Percentiles rank a stretch among this genome's conserved stretches.
phyloP scores from a whole-genome alignment of 2,329 filamentous ascomycete species.

The Aspergillus sp. region DNA sequence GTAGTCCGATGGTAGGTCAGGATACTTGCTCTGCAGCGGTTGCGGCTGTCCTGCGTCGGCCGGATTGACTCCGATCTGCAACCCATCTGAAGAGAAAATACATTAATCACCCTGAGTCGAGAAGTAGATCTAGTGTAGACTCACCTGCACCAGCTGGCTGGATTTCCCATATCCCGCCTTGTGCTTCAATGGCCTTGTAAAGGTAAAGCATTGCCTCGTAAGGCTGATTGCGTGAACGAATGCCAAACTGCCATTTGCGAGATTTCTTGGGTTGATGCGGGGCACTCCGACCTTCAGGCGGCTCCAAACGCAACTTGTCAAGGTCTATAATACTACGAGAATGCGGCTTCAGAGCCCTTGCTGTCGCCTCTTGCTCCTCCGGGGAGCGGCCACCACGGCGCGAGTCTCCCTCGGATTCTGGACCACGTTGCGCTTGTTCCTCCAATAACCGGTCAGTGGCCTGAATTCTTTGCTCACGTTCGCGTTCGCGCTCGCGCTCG shows the following conservation, averaged over 20 bases:
- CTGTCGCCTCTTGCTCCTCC: constrained; percentile 79
- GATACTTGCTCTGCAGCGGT: constrained; percentile 48
- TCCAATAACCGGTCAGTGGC: constrained; percentile 45
- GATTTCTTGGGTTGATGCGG: constrained; percentile 60
- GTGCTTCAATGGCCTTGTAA: constrained; percentile 84
- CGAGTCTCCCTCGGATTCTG: constrained; percentile 24
- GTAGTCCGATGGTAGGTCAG: constrained; percentile 61
- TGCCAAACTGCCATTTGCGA: constrained; percentile 97
- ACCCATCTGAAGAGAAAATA: constrained; percentile 26
- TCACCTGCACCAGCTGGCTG: constrained; percentile 47
- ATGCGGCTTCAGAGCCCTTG: constrained; percentile 81
- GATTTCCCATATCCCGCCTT: constrained; percentile 84
- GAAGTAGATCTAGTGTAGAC: constrained; percentile 10
- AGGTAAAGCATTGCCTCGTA: constrained; percentile 94
- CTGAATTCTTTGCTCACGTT: constrained; percentile 35
- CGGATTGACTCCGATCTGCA: constrained; percentile 40
- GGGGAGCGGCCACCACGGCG: constrained; percentile 42
- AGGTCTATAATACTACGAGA: constrained; percentile 70
- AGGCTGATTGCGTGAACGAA: constrained; percentile 88
- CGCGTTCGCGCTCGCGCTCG: constrained; percentile 41
- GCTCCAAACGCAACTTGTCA: constrained; percentile 61
- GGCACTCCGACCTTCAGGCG: constrained; percentile 53
- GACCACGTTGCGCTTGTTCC: constrained; percentile 33
- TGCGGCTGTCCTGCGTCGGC: constrained; percentile 36
- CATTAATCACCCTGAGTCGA: constrained; percentile 1